Base-by-base conservation (phyloP, 257 asterid genomes). In the Gentiana macrophylla region DNA sequence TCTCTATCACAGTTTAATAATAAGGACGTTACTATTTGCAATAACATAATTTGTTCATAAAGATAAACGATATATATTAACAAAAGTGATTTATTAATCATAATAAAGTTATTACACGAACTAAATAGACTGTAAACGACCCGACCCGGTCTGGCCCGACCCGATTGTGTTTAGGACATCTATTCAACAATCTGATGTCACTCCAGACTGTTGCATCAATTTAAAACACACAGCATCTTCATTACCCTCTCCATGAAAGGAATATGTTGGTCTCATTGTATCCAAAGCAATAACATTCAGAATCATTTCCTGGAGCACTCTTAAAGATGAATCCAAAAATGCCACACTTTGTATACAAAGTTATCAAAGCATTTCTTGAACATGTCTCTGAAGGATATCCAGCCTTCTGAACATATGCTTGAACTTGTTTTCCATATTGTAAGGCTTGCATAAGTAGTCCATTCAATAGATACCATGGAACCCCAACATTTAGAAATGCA, bases 271-370 rank as follows among this genome's bases (percentile, higher is more conserved):
- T 72, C 86, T 81, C 41, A 83, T 64, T 5, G 94, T 83, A 62
- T 89, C 86, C 97, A 95, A 86, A 43, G 94, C 72, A 5, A 89
- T 71, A 8, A 61, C 97, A 71, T 72, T 81, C 38, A 50, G 72
- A 2, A 4, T 60, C 87, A 80, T 83, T 43, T 45, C 55, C 4
- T 70, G 49, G 66, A 89, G 86, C 36, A 86, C 86, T 68, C 74
- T 75, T 71, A 74, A 56, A 46, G 94, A 78, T 66, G 49, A 78
- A 63, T 38, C 35, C 52, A n/a, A 89, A 59, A 65, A 70, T 62
- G 67, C 97, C 97, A 70, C 85, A 81, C 63, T 81, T 85, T 0
- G 95, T 78, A 56, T 86, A 89, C 36, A 89, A 46, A 2, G 94
- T 67, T 13, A 89, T 75, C 49, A 89, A 92, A 50, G 87, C 71